These are phyloP conservation scores for Suillus sp. DNA, from an alignment of 768 basidiomycete species.

Conservation along the genomic window DNA sequence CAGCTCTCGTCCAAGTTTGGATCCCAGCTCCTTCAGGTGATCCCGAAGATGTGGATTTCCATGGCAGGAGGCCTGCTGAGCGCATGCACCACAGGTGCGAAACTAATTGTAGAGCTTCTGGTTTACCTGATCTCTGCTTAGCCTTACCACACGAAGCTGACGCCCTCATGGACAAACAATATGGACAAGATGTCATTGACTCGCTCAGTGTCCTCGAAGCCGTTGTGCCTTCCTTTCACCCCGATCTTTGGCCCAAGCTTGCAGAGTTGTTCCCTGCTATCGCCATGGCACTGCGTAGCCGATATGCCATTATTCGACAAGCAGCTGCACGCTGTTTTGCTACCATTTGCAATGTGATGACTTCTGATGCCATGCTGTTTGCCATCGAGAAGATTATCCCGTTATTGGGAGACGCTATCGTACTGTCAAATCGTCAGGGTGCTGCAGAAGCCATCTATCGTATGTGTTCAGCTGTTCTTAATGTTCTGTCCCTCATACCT, in stretches of 20 bases:
- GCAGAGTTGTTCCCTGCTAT: constrained; percentile 75
- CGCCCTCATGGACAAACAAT: constrained; percentile 63
- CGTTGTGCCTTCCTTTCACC: constrained; percentile 73
- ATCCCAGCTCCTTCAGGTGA: constrained; percentile 62
- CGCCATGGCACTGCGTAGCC: constrained; percentile 75
- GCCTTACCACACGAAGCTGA: constrained; percentile 64
- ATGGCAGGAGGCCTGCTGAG: constrained; percentile 79
- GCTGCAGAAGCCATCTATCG: constrained; percentile 89
- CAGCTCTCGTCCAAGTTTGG: constrained; percentile 81
- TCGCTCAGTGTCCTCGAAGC: constrained; percentile 88
- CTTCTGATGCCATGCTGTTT: constrained; percentile 81
- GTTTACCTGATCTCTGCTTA: constrained; percentile 26
- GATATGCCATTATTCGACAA: constrained; percentile 88
- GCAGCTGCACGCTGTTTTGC: constrained; percentile 86
- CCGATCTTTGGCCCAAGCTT: constrained; percentile 69
- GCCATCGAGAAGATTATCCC: constrained; percentile 88
- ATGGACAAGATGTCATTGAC: constrained; percentile 91
- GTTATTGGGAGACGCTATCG: constrained; percentile 74
- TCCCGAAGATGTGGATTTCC: constrained; percentile 96
- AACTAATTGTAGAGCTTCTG: not conserved
- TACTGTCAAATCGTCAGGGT: constrained; percentile 81
- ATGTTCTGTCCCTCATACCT: constrained; percentile 18
- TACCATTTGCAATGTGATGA: constrained; percentile 85
- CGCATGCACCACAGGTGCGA: constrained; percentile 66
- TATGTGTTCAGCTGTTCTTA: constrained; percentile 44